These are phyloP conservation scores for Ogataea pilisensis DNA, from an alignment of 805 yeast genomes.

Conservation along the genomic window DNA sequence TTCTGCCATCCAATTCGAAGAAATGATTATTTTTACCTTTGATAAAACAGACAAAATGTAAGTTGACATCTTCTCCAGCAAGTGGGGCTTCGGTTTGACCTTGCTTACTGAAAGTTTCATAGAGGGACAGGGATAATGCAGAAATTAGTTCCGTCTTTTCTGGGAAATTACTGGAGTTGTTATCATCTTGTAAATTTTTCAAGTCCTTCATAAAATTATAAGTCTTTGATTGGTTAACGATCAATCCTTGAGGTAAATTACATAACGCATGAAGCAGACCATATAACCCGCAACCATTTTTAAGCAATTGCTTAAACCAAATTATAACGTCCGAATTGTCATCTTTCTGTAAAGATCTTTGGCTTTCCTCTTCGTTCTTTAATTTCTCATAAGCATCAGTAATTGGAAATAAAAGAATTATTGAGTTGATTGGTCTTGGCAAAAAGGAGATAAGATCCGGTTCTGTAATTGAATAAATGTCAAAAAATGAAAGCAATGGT, in stretches of 20 bases:
- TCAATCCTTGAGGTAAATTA: slow-evolving; percentile 43
- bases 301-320: slow-evolving; percentile 86
- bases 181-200: slow-evolving; percentile 7
- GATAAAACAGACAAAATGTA: slow-evolving; percentile 77
- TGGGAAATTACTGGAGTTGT: slow-evolving; percentile 17
- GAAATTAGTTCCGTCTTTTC: slow-evolving; percentile 27
- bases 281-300: slow-evolving; percentile 90
- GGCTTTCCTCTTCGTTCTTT: slow-evolving; percentile 29
- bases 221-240: slow-evolving; percentile 34
- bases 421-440: slow-evolving; percentile 75
- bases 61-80: slow-evolving; percentile 49
- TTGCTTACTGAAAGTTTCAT: slow-evolving; percentile 40
- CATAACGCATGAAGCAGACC: slow-evolving; percentile 67
- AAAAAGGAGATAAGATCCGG: slow-evolving; percentile 73
- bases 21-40: slow-evolving; percentile 51
- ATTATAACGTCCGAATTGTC: slow-evolving; percentile 35
- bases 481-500: slow-evolving; percentile 60
- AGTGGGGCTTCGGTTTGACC: slow-evolving; percentile 70
- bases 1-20: slow-evolving; percentile 87
- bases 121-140: slow-evolving; percentile 28
- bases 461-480: slow-evolving; percentile 81
- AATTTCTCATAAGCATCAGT: slow-evolving; percentile 56
- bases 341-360: slow-evolving; percentile 18
- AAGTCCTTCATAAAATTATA: slow-evolving; percentile 18
- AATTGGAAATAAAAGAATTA: slow-evolving; percentile 81